Evolutionary conservation across 2,329 filamentous ascomycete genomes (phyloP), one percentile per base, ranked within the genome.

Genomic region (Fusarium caatingaense): DNA sequence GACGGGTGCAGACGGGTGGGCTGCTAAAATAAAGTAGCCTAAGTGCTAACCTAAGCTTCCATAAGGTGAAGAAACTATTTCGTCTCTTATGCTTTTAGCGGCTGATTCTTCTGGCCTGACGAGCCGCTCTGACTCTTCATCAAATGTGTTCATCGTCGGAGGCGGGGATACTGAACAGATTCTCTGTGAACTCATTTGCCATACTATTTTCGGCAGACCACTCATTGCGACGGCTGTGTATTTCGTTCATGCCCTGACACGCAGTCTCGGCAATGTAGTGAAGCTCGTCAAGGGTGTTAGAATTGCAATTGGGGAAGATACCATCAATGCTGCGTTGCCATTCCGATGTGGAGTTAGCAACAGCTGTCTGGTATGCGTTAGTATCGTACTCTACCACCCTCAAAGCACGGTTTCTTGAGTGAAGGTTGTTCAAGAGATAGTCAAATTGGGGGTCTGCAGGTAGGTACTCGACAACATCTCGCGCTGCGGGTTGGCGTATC

Each of bases 261-360:
- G 82, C 81, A 56, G 77, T 82, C 63, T 84, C 79, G 15, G 81
- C 81, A 60, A 85, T 83, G 49, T 79, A 78, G 56, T 83, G 81
- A 60, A 85, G 75, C 64, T 82, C 80, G 34, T 81, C 77, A n/a
- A 84, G 78, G 10, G 82, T 83, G 27, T 77, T 80, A 20, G 77
- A 76, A 61, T 83, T 84, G 69, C 78, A 79, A 70, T 84, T 84
- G 27, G 78, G 76, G 60, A 84, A 85, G 8, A 80, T 69, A 34
- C 81, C 81, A 65, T 85, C 83, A 59, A 85, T 80, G 57, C 80
- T 80, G 56, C 77, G 78, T 67, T 80, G 79, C 80, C 81, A 83
- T 55, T 77, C 69, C 16, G 82, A 83, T 3, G 82, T 83, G 6
- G 79, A 74, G 60, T 82, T 83, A 15, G 68, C 73, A n/a, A 81